Evolutionary conservation across 257 asterid species (phyloP), one percentile per base, ranked within the genome.

Genomic region (Verbascum thapsus): DNA sequence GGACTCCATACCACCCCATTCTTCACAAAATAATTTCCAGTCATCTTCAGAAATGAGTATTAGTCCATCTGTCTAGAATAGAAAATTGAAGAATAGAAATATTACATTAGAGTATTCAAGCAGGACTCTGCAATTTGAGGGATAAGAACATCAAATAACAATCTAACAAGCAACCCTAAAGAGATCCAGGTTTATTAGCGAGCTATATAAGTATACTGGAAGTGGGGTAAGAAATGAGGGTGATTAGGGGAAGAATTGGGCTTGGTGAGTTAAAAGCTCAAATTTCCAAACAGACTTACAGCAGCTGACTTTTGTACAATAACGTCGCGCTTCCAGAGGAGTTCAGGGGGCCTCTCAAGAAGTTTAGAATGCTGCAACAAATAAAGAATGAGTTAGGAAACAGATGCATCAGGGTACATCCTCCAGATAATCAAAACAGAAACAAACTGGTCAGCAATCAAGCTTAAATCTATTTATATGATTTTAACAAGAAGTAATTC

Each of bases 311-410:
- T 87, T 50, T 89, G 99, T 69, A 78, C 73, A 76, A 92, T 78
- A 51, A 78, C 67, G 50, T 87, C 99, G 53, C 96, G 97, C 78
- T 76, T 89, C 80, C 88, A 87, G 60, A 76, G 22, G 68, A 92
- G 88, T 45, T 89, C 94, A 8, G 99, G 99, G 55, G 99, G 99
- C 79, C 91, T 87, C 85, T 82, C 95, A 48, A 85, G 82, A 73
- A 92, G 89, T 73, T 72, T 81, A 65, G 78, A 69, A 58, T 92
- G 99, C 99, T 92, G 95, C 62, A 68, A 51, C 41, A 73, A 56
- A 61, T 53, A 55, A 70, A 72, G 65, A 57, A 23, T 38, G 22
- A 19, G 55, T 70, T 45, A 52, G 42, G 56, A 61, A 58, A 57
- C 61, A 52, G 7, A 44, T 52, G 16, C 32, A 53, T 62, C 44